Evolutionary conservation across 768 basidiomycete species (phyloP), one percentile per base, ranked within the genome.

Genomic region (Auriscalpium orientale): DNA sequence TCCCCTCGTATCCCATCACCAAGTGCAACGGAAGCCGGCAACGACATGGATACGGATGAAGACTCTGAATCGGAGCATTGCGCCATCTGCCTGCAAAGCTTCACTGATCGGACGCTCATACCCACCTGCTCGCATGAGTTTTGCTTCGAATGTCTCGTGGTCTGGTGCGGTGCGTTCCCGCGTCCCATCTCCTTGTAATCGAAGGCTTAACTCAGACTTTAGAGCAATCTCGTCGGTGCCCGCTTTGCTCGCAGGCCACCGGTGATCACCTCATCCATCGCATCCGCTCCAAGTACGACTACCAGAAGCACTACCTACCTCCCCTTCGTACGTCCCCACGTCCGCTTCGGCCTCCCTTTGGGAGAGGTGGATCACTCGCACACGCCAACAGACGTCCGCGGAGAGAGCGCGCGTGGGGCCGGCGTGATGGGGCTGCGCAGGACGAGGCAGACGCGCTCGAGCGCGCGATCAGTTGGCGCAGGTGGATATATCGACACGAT

Each of bases 51-150:
- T 0, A 28, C 28, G 28, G 28, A 28, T 28, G 28, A 28, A 28
- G 28, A 28, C 28, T 28, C 28, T 28, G 28, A 28, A 1, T 28
- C 28, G 46, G 81, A 85, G 21, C 75, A 83, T 62, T 98, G 94
- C 66, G 84, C 87, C 56, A 95, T 98, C 36, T 98, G 94, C 64
- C 74, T 98, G 21, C 90, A 95, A 63, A 58, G 72, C 11, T 74
- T 94, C 51, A 73, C 77, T 13, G 91, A 97, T 71, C 75, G 88
- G 46, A 88, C 93, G 0, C 78, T 95, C 40, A 75, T 95, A 22
- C 90, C 92, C 1, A 78, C 75, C 8, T 97, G 94, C 69, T 88
- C 90, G 2, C 94, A 98, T 74, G 88, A 90, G 65, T 95, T 95
- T 65, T 98, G 94, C 65, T 95, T 95, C 61, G 89, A 91, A 55